A percentile compares a stretch with the other conserved stretches of the same genome.
Evolutionary conservation across 176 grass and related monocot species (phyloP).

Genomic region (Paspalum vaginatum): DNA sequence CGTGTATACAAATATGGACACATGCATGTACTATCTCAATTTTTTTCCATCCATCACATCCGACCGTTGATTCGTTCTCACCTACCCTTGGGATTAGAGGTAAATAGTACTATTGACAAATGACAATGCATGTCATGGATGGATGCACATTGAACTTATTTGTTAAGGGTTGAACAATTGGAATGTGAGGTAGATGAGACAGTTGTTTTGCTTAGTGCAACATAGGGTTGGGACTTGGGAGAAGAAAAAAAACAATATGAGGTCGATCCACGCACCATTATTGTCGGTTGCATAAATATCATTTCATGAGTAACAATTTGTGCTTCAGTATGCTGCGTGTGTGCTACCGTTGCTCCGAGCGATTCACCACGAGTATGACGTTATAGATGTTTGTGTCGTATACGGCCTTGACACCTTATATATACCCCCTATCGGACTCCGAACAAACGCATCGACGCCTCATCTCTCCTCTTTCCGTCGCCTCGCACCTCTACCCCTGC

Average conservation of each 20-base stretch:
- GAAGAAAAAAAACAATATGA: background rate
- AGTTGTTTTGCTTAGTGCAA: too few relatives aligned
- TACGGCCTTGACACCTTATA: background rate
- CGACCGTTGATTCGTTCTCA: too few relatives aligned
- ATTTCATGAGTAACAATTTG: background rate
- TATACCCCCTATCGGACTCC: background rate
- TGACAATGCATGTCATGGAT: too few relatives aligned
- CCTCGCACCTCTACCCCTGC: background rate
- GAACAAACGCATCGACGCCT: background rate
- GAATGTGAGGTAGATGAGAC: too few relatives aligned
- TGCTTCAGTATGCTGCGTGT: background rate
- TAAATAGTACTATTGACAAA: too few relatives aligned
- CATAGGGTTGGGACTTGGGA: too few relatives aligned
- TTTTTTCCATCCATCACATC: too few relatives aligned
- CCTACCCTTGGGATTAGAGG: too few relatives aligned
- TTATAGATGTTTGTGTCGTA: background rate
- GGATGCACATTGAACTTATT: too few relatives aligned
- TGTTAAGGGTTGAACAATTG: too few relatives aligned
- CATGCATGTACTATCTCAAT: too few relatives aligned
- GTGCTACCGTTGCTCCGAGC: background rate
- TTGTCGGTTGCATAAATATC: background rate
- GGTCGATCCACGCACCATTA: background rate
- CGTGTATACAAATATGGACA: too few relatives aligned
- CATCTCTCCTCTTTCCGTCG: background rate
- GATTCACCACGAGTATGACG: background rate